Percentiles rank a stretch among this genome's conserved stretches.
Evolutionary conservation across 257 asterid genomes (phyloP).

Genomic region (Solanum virginianum): DNA sequence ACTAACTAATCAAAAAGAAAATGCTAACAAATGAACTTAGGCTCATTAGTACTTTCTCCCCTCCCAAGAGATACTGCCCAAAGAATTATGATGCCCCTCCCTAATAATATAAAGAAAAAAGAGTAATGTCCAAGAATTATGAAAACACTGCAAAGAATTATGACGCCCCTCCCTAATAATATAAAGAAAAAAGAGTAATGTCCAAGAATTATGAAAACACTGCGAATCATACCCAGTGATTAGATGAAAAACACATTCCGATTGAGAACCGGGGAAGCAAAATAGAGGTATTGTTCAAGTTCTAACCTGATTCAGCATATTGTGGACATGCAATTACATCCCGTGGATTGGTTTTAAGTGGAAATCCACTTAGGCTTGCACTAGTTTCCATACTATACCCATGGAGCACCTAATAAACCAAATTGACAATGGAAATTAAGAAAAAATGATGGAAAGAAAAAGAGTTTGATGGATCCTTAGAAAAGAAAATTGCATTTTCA

Average conservation of each 20-base stretch:
- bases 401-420: constrained; percentile 52
- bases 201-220: neutral
- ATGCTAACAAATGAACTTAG: neutral
- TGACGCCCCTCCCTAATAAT: neutral
- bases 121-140: neutral
- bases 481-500: neutral
- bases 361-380: constrained; percentile 43
- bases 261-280: constrained; percentile 40
- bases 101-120: neutral
- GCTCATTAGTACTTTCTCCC: neutral
- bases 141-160: neutral
- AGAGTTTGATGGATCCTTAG: neutral
- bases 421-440: constrained; percentile 11
- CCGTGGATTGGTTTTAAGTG: constrained; percentile 13
- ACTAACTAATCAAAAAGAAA: neutral
- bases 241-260: constrained; percentile 87
- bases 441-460: neutral
- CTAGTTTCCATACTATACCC: constrained; percentile 23
- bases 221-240: constrained; percentile 57
- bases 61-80: neutral
- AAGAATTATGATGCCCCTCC: neutral
- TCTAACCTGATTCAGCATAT: constrained; percentile 61
- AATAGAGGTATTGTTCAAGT: constrained; percentile 47
- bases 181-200: neutral
- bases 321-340: constrained; percentile 15